Percentiles rank a stretch among this genome's conserved stretches.
phyloP scores from a whole-genome alignment of 257 asterid genomes.

The Osmanthus fragrans region DNA sequence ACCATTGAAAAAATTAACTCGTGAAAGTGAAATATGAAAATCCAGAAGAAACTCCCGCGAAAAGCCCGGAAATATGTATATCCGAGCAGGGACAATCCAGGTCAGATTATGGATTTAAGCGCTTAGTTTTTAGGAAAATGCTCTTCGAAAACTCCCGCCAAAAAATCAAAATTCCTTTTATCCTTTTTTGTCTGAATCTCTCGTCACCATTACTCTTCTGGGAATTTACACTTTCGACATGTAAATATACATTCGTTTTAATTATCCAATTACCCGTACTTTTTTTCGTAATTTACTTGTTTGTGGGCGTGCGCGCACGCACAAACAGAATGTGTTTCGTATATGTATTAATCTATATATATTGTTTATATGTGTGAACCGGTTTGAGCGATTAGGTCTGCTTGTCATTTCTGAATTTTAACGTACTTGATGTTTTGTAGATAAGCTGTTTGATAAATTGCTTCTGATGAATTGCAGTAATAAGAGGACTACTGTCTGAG shows the following conservation, averaged over 20 bases:
- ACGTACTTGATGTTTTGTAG: slow-evolving; percentile 1
- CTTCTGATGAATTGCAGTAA: slow-evolving; percentile 28
- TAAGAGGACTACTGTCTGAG: slow-evolving; percentile 5
- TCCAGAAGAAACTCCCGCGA: too few species aligned
- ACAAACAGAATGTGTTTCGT: not conserved
- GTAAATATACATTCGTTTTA: not conserved
- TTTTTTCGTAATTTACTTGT: not conserved
- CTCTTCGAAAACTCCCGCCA: too few species aligned
- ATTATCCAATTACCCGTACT: not conserved
- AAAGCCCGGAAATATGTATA: too few species aligned
- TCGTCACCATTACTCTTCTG: not conserved
- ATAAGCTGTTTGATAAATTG: slow-evolving; percentile 47
- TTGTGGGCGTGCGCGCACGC: not conserved
- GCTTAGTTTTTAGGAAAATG: too few species aligned
- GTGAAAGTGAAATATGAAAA: too few species aligned
- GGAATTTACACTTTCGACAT: not conserved
- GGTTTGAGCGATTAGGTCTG: not conserved
- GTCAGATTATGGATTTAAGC: too few species aligned
- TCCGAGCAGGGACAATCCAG: too few species aligned
- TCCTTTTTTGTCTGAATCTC: not conserved
- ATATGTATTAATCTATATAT: not conserved
- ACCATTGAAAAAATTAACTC: too few species aligned
- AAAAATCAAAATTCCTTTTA: too few species aligned
- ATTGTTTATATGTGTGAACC: not conserved
- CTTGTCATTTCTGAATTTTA: not conserved